These are phyloP conservation scores for Lasiodiplodia sp. DNA, from an alignment of 2,329 filamentous ascomycete genomes.

Conservation along the genomic window DNA sequence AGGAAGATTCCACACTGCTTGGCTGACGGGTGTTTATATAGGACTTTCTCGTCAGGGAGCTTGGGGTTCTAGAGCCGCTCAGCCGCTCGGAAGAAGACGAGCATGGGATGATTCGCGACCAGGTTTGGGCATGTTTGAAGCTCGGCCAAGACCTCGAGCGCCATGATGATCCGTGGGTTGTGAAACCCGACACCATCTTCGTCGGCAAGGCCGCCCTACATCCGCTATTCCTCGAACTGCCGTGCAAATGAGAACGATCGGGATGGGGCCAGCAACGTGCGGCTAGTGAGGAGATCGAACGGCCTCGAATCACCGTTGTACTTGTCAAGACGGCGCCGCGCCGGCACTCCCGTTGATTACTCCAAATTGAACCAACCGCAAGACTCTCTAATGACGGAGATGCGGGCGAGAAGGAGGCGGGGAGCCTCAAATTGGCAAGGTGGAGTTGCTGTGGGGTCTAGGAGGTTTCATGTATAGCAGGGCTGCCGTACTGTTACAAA, in stretches of 20 bases:
- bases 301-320: constrained; percentile 9
- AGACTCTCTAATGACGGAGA: not conserved
- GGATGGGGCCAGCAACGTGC: not conserved
- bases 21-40: constrained; percentile 17
- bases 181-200: constrained; percentile 15
- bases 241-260: not conserved
- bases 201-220: constrained; percentile 3
- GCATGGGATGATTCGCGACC: constrained; percentile 2
- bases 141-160: constrained; percentile 8
- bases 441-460: constrained; percentile 6
- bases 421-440: constrained; percentile 12
- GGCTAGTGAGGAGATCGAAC: not conserved
- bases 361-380: not conserved
- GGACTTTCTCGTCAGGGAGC: not conserved
- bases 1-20: not conserved
- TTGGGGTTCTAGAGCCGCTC: not conserved
- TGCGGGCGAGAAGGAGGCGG: not conserved
- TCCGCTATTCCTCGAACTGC: not conserved
- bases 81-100: not conserved
- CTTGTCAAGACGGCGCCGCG: constrained; percentile 2
- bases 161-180: constrained; percentile 7
- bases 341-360: constrained; percentile 8
- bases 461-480: constrained; percentile 18
- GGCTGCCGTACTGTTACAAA: not conserved
- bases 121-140: constrained; percentile 1